Evolutionary conservation across 495 filamentous ascomycete genomes (phyloP), one percentile per base, ranked within the genome.

Genomic region (Neurospora discreta): DNA sequence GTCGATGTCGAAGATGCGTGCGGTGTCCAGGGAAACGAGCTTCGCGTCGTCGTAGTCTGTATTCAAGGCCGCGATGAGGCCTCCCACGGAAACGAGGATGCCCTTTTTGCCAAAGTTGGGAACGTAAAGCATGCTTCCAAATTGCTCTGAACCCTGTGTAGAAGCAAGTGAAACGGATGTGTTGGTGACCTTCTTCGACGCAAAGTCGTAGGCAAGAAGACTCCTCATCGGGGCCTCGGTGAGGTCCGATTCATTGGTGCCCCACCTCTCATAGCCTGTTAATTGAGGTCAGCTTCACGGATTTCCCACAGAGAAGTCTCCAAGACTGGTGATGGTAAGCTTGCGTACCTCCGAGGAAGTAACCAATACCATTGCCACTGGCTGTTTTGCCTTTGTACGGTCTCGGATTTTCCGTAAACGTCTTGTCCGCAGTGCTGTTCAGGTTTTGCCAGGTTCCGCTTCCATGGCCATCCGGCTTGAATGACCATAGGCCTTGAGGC

Each of bases 401-500:
- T 65, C 77, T 71, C 16, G 75, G 71, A 5, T 39, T 39, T 38
- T 46, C 67, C 6, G 65, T 72, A 33, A 78, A 77, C 42, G 33
- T 44, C 38, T 16, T 26, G 58, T 78, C 73, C 10, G 75, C 68
- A 8, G 68, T 78, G 8, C 39, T 52, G 58, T 78, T 78, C 33
- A 78, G 69, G 46, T 70, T 73, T 36, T 72, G 41, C 77, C 77
- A 78, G 13, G 41, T 20, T 30, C 75, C 77, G 10, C 42, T 60
- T 0, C 72, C 72, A 18, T 30, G 65, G 13, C 52, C 69, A 39
- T 73, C 73, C 0, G 74, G 77, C 15, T 58, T 71, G 26, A 75
- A 77, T 2, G 77, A 77, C 77, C 75, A 78, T 5, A 78, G 60
- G 1, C 75, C 73, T 18, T 72, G 71, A 5, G 75, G 68, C 18